Evolutionary conservation across 2,329 filamentous ascomycete genomes (phyloP).

Genomic region (Fusarium chuoi): DNA sequence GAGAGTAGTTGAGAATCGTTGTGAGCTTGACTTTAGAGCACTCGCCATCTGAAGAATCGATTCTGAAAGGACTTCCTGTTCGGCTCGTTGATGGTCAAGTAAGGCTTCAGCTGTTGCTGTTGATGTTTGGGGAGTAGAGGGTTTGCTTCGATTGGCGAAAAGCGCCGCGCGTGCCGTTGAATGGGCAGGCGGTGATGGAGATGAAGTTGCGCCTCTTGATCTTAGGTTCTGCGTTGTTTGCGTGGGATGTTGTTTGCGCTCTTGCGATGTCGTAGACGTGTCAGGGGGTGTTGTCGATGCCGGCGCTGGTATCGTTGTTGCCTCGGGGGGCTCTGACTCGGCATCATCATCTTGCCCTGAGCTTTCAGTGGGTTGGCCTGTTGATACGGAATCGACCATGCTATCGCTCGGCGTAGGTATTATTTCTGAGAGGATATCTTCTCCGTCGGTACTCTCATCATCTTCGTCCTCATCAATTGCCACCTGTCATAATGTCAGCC

Average conservation of each 20-base stretch:
- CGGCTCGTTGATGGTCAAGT: conserved; percentile 78
- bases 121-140: conserved; percentile 51
- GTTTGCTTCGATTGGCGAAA: conserved; percentile 54
- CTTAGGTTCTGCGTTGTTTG: conserved; percentile 51
- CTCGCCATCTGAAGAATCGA: conserved; percentile 85
- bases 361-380: conserved; percentile 36
- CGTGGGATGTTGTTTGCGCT: conserved; percentile 39
- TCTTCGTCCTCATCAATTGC: conserved; percentile 52
- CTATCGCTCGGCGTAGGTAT: conserved; percentile 66
- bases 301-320: conserved; percentile 29
- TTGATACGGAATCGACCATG: conserved; percentile 53
- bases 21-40: conserved; percentile 79
- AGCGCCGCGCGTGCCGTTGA: conserved; percentile 56
- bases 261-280: conserved; percentile 12
- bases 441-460: conserved; percentile 60
- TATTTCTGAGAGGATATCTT: conserved; percentile 66
- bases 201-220: conserved; percentile 43
- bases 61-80: conserved; percentile 84
- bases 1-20: conserved; percentile 76
- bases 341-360: conserved; percentile 39
- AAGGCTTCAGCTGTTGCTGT: conserved; percentile 74
- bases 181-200: conserved; percentile 42
- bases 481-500: conserved; percentile 43
- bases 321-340: conserved; percentile 61
- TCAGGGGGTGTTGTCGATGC: conserved; percentile 19